A percentile compares a stretch with the other conserved stretches of the same genome.
These are phyloP conservation scores for Tolypocladium ovalisporum DNA, from an alignment of 2,329 filamentous ascomycete genomes.

Conservation along the genomic window DNA sequence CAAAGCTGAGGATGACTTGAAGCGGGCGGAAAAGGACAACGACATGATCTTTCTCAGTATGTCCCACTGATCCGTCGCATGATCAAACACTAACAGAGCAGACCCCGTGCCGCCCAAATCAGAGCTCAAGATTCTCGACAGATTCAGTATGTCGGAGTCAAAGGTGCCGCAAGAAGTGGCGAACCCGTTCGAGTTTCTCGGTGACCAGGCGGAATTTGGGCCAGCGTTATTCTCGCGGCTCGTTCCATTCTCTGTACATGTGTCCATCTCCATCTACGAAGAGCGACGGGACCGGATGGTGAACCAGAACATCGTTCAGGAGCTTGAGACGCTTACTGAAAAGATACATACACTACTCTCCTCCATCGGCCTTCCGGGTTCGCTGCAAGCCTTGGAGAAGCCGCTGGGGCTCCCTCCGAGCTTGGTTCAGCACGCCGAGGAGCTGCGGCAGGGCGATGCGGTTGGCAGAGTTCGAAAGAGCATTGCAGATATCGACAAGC, in stretches of 20 bases:
- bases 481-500: constrained; percentile 79
- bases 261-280: constrained; percentile 91
- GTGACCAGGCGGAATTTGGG: constrained; percentile 71
- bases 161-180: constrained; percentile 73
- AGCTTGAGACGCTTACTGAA: constrained; percentile 71
- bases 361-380: constrained; percentile 80
- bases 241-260: constrained; percentile 90
- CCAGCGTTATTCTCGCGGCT: constrained; percentile 80
- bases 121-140: constrained; percentile 74
- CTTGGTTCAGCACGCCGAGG: constrained; percentile 81
- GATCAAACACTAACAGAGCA: constrained; percentile 22
- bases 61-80: constrained; percentile 11
- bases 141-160: constrained; percentile 78
- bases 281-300: constrained; percentile 84
- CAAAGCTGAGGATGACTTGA: constrained; percentile 76
- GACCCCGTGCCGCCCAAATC: constrained; percentile 77
- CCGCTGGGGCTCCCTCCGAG: constrained; percentile 80
- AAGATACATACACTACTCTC: constrained; percentile 69
- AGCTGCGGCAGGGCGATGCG: constrained; percentile 84
- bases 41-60: constrained; percentile 83
- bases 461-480: constrained; percentile 65
- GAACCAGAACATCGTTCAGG: constrained; percentile 75
- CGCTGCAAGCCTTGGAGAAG: constrained; percentile 88
- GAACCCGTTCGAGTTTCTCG: constrained; percentile 68
- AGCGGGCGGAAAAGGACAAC: constrained; percentile 90